Conservation (phyloP, 768 basidiomycete genomes). For the Leccinum rimulosum region DNA sequence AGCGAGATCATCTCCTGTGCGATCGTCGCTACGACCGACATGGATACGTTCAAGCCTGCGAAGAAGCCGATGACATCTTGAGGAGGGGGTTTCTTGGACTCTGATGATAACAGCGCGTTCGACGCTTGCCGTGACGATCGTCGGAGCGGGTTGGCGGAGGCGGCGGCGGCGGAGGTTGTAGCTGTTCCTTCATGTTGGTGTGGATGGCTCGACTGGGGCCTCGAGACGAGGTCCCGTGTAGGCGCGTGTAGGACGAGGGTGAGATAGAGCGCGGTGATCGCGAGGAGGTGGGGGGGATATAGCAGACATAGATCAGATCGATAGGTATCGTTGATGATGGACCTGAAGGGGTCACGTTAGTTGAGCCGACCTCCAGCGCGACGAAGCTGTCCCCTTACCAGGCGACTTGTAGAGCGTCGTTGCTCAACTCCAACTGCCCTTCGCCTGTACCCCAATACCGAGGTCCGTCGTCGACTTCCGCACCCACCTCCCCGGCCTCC, state of each 20-base stretch:
- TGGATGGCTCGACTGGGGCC: constrained; percentile 27
- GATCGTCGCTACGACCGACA: constrained; percentile 77
- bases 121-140: constrained; percentile 53
- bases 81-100: constrained; percentile 31
- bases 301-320: constrained; percentile 91
- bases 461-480: constrained; percentile 53
- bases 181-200: not conserved
- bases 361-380: not conserved
- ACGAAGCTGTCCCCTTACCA: constrained; percentile 52
- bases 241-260: constrained; percentile 73
- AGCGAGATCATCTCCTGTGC: constrained; percentile 89
- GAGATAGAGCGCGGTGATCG: constrained; percentile 88
- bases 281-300: constrained; percentile 93
- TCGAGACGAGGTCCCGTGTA: constrained; percentile 45
- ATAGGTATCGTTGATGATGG: constrained; percentile 95
- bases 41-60: constrained; percentile 80
- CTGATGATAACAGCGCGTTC: constrained; percentile 23
- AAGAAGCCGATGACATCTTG: constrained; percentile 82
- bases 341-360: constrained; percentile 53
- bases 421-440: constrained; percentile 73
- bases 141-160: constrained; percentile 37
- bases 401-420: constrained; percentile 81
- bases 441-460: constrained; percentile 82
- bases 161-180: not conserved
- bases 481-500: constrained; percentile 54